Base-by-base conservation (phyloP, 1,139 yeast genomes). In the Debaryomycetaceae sp. region DNA sequence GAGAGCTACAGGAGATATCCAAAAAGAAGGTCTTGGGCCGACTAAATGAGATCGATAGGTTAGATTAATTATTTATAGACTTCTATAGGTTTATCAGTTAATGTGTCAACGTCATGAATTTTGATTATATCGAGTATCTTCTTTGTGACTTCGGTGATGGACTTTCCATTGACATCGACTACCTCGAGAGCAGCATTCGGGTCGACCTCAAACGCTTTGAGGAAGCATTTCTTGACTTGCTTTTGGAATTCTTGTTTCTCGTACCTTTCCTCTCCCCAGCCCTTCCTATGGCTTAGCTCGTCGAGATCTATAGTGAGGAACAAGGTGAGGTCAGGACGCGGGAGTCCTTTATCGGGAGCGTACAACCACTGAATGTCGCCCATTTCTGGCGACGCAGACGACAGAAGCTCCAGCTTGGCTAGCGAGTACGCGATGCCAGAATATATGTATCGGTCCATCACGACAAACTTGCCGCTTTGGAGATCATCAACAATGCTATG, bases 401-500 rank as follows among this genome's bases (percentile, higher is more conserved):
- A 42, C 11, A 37, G 37, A 24, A 45, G 38, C 23, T 49, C 47
- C 53, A 54, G 55, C 61, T 93, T 91, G n/a, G 98, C 97, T 4
- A 87, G 72, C 0, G 96, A 84, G 59, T 91, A 95, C 4, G 97
- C 97, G 13, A 90, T 80, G 0, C 99, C 99, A 0, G 97, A 89
- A 60, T 87, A 93, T 6, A 87, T 85, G 59, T 93, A 95, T 50
- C 99, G 70, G 60, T 95, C 99, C 48, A 90, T 63, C 0, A 95
- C 74, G 1, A 93, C 77, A 43, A 75, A 73, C 6, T 62, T 59
- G 0, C 97, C 97, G 0, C 59, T 51, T 1, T 68, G 58, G 36
- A 91, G 63, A 14, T 68, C 60, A 1, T 60, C 48, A 7, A 65
- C 57, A 5, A 95, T 80, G n/a, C 64, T 61, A 1, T 71, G 63